Conservation (phyloP, 2,329 filamentous ascomycete genomes). For the Claviceps pusilla region DNA sequence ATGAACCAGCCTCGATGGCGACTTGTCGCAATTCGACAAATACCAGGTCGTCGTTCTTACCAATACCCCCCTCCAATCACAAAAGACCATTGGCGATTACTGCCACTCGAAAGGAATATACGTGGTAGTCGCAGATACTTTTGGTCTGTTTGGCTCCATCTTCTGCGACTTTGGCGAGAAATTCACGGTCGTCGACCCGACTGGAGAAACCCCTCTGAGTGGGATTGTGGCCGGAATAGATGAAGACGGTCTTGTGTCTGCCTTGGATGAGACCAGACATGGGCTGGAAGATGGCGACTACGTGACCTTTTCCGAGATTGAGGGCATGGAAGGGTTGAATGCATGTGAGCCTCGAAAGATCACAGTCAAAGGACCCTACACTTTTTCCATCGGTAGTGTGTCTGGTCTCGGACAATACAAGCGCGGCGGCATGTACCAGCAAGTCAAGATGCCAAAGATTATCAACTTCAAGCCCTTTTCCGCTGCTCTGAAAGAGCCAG, state of each 20-base stretch:
- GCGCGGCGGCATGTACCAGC: slow-evolving; percentile 76
- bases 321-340: slow-evolving; percentile 85
- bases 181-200: slow-evolving; percentile 80
- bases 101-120: slow-evolving; percentile 91
- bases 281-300: slow-evolving; percentile 93
- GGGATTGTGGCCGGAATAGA: slow-evolving; percentile 87
- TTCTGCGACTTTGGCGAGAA: slow-evolving; percentile 96
- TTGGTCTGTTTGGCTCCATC: slow-evolving; percentile 84
- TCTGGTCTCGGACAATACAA: slow-evolving; percentile 74
- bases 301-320: slow-evolving; percentile 84
- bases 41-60: slow-evolving; percentile 92
- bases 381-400: slow-evolving; percentile 92
- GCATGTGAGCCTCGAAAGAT: slow-evolving; percentile 73
- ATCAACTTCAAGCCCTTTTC: slow-evolving; percentile 76
- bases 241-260: slow-evolving; percentile 79
- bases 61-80: slow-evolving; percentile 62
- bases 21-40: slow-evolving; percentile 70
- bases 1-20: slow-evolving; percentile 49
- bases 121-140: slow-evolving; percentile 74
- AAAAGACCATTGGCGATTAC: slow-evolving; percentile 77
- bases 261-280: slow-evolving; percentile 85
- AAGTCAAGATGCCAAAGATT: slow-evolving; percentile 97
- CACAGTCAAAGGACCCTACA: slow-evolving; percentile 88
- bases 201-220: slow-evolving; percentile 71
- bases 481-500: slow-evolving; percentile 67